phyloP scores from a whole-genome alignment of 345 rosid genomes.

The Capsella bursapastoris region DNA sequence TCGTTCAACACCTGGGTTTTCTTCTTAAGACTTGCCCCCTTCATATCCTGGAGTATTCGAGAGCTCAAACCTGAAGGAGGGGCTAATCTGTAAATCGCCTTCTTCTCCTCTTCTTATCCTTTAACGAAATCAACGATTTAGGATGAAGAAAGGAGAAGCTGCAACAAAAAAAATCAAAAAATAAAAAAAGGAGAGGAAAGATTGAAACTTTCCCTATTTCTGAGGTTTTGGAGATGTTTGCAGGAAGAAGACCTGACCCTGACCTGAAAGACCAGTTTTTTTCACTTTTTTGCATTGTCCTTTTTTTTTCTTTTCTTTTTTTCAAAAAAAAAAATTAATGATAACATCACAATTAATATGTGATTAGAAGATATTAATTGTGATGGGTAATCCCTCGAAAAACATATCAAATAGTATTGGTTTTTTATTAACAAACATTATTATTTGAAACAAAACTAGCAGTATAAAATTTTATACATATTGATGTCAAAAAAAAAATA shows the following conservation, averaged over 20 bases:
- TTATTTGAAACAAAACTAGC: too few relatives aligned
- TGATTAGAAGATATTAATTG: too few relatives aligned
- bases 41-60: slow-evolving; percentile 29
- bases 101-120: slow-evolving; percentile 18
- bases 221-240: slow-evolving; percentile 27
- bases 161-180: too few relatives aligned
- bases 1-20: slow-evolving; percentile 35
- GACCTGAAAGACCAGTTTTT: slow-evolving; percentile 38
- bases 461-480: too few relatives aligned
- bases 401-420: too few relatives aligned
- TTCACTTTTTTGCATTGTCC: background rate
- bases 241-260: slow-evolving; percentile 37
- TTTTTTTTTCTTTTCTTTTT: background rate
- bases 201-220: slow-evolving; percentile 32
- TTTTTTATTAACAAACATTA: too few relatives aligned
- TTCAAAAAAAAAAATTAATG: too few relatives aligned
- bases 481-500: too few relatives aligned
- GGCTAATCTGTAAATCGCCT: slow-evolving; percentile 24
- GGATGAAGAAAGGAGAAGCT: background rate
- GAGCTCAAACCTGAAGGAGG: background rate
- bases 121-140: background rate
- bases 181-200: slow-evolving; percentile 7
- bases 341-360: too few relatives aligned
- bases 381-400: too few relatives aligned
- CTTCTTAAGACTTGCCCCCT: slow-evolving; percentile 39